phyloP scores from a whole-genome alignment of 306 rosid genomes.

The Castanea crenata region DNA sequence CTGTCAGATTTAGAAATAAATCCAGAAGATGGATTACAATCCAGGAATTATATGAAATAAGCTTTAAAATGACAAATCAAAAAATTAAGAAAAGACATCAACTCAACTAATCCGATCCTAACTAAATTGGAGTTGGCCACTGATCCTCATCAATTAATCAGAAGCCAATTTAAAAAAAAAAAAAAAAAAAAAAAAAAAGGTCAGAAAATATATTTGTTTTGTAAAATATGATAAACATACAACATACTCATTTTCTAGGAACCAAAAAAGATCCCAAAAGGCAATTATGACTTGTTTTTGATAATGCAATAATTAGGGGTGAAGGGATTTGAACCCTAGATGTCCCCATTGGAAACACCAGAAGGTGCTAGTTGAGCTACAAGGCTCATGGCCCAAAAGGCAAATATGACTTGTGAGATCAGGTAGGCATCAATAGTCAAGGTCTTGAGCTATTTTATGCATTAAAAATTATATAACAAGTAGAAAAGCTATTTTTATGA shows the following conservation, averaged over 20 bases:
- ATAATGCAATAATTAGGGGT: too few species aligned
- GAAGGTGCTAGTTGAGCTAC: too few species aligned
- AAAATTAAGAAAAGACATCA: neutral
- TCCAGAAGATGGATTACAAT: neutral
- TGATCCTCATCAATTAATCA: neutral
- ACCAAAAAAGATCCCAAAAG: neutral
- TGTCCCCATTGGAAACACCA: too few species aligned
- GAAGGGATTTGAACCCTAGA: too few species aligned
- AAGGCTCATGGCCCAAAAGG: neutral
- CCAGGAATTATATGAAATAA: neutral
- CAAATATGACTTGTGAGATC: neutral
- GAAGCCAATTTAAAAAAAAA: neutral
- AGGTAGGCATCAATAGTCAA: neutral
- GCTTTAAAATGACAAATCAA: neutral
- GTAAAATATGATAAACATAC: neutral
- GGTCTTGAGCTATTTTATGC: neutral
- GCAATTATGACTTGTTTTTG: too few species aligned
- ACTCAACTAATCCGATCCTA: too few species aligned
- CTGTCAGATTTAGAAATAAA: constrained; percentile 41
- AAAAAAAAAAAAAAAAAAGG: neutral
- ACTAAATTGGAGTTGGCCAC: too few species aligned
- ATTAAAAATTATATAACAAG: neutral
- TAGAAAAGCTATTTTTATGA: neutral
- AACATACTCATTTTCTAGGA: neutral
- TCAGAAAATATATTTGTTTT: neutral